Evolutionary conservation across 768 basidiomycete genomes (phyloP).

Genomic region (Lentinula sp.): DNA sequence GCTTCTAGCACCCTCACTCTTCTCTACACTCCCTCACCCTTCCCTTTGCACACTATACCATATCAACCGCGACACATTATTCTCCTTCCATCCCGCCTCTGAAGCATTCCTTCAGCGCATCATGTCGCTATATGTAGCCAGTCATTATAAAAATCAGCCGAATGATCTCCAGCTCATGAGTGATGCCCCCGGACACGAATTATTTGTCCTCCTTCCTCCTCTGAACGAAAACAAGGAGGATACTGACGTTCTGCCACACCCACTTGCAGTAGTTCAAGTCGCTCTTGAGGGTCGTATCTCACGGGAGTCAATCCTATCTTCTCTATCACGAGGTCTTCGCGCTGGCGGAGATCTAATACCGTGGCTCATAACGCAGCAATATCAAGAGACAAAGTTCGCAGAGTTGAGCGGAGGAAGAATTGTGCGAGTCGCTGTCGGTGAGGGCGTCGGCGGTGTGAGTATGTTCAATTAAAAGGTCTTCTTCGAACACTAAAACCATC

Average conservation of each 20-base stretch:
- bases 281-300: constrained; percentile 93
- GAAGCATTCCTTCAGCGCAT: constrained; percentile 96
- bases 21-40: constrained; percentile 89
- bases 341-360: constrained; percentile 97
- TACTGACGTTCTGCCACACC: constrained; percentile 66
- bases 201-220: constrained; percentile 93
- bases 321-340: constrained; percentile 73
- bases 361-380: constrained; percentile 92
- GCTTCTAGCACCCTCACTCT: constrained; percentile 32
- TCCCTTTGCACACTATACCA: constrained; percentile 92
- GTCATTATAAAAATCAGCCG: constrained; percentile 98
- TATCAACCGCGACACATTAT: constrained; percentile 92
- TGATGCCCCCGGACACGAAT: constrained; percentile 94
- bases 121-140: constrained; percentile 97
- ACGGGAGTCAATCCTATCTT: constrained; percentile 79
- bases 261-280: constrained; percentile 92
- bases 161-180: constrained; percentile 97
- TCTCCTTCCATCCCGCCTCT: constrained; percentile 96
- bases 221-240: constrained; percentile 65
- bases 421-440: constrained; percentile 92
- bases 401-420: constrained; percentile 85
- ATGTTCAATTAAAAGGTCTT: neutral
- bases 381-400: constrained; percentile 93
- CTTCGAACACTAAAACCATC: neutral
- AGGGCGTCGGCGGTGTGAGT: constrained; percentile 86